Conservation (phyloP, 257 asterid genomes). For the Ballota nigra region DNA sequence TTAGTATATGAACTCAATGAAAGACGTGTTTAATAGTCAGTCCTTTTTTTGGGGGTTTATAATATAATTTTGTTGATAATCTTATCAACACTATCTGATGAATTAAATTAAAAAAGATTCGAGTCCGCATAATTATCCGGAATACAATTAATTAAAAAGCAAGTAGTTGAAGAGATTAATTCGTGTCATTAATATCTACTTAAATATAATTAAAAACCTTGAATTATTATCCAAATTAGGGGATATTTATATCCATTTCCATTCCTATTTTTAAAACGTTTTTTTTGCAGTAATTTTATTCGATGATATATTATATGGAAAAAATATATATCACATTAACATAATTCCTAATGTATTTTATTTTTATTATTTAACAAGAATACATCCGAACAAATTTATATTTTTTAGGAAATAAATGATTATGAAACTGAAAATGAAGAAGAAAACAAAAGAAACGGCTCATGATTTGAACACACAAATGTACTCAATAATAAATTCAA, state of each 20-base stretch:
- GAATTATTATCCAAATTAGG: background rate
- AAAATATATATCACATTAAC: too few species aligned
- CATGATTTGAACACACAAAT: background rate
- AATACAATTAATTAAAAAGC: background rate
- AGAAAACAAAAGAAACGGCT: background rate
- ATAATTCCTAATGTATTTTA: too few species aligned
- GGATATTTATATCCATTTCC: background rate
- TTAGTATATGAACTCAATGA: too few species aligned
- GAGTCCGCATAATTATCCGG: background rate
- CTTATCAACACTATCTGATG: too few species aligned
- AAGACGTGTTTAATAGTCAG: too few species aligned
- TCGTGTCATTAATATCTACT: background rate
- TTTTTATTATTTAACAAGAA: background rate
- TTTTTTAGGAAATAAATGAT: background rate
- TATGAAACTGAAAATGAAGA: background rate
- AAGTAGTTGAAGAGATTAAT: background rate
- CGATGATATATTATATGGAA: background rate
- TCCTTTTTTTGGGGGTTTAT: too few species aligned
- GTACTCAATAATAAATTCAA: background rate
- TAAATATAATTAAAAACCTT: background rate
- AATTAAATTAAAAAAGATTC: too few species aligned
- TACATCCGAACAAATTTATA: background rate
- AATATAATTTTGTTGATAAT: too few species aligned
- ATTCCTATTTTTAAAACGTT: background rate
- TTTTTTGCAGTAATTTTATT: background rate